Conservation (phyloP, 2,329 filamentous ascomycete genomes). For the Cytospora chrysosperma region DNA sequence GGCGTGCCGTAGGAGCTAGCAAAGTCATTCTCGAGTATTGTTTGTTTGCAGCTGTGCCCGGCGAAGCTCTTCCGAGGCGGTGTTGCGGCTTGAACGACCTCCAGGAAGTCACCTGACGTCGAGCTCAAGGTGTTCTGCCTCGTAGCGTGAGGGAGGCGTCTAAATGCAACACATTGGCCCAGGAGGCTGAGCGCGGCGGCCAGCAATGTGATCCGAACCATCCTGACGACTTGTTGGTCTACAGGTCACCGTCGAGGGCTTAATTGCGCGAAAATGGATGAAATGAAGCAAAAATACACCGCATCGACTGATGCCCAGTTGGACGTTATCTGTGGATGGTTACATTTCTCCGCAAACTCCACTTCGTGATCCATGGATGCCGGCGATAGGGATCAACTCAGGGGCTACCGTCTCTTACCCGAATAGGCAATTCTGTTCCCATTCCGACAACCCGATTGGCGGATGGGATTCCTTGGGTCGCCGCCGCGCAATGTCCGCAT, state of each 20-base stretch:
- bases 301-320: background rate
- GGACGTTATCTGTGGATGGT: background rate
- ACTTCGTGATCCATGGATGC: background rate
- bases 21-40: slow-evolving; percentile 30
- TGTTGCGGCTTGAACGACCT: slow-evolving; percentile 32
- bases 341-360: background rate
- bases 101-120: slow-evolving; percentile 10
- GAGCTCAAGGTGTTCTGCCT: background rate
- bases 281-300: background rate
- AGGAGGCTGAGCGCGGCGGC: background rate
- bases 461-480: background rate
- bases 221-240: background rate
- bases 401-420: background rate
- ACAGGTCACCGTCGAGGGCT: background rate
- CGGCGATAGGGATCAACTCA: background rate
- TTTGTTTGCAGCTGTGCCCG: slow-evolving; percentile 27
- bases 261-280: background rate
- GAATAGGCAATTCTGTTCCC: background rate
- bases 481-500: background rate
- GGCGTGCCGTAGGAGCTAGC: slow-evolving; percentile 32
- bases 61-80: slow-evolving; percentile 28
- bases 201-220: background rate
- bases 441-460: background rate
- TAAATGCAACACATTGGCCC: background rate
- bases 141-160: background rate